Percentiles rank a stretch among this genome's conserved stretches.
phyloP scores from a whole-genome alignment of 768 basidiomycete species.

The Leccinum subgranulosum region DNA sequence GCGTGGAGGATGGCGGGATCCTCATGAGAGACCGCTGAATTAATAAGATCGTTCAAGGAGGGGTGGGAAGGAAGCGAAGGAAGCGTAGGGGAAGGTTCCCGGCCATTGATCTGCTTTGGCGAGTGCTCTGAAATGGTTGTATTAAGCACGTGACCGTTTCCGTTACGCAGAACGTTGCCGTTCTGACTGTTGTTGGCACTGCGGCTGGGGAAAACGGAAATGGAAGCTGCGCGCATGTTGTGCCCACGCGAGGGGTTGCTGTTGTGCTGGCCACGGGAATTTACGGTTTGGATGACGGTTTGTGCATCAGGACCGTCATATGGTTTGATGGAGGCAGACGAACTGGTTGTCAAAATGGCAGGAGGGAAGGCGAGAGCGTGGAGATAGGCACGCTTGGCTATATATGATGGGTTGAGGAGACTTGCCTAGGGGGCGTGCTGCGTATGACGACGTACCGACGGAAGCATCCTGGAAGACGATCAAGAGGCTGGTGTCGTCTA shows the following conservation, averaged over 20 bases:
- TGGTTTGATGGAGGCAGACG: constrained; percentile 69
- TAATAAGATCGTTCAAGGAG: constrained; percentile 81
- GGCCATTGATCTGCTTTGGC: constrained; percentile 38
- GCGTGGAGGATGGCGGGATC: constrained; percentile 67
- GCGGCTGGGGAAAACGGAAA: constrained; percentile 61
- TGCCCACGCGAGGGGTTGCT: constrained; percentile 67
- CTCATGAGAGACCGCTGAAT: constrained; percentile 53
- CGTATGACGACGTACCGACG: constrained; percentile 62
- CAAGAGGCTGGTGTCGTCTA: constrained; percentile 91
- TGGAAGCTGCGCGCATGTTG: constrained; percentile 64
- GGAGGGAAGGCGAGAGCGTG: constrained; percentile 83
- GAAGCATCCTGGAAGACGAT: constrained; percentile 92
- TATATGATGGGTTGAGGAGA: neutral
- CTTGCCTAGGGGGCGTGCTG: neutral
- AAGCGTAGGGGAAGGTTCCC: constrained; percentile 80
- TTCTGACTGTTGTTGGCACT: constrained; percentile 38
- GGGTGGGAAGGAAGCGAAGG: constrained; percentile 80
- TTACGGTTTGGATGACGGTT: constrained; percentile 76
- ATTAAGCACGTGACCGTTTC: constrained; percentile 37
- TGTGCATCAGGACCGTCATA: constrained; percentile 96
- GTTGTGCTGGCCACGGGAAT: constrained; percentile 63
- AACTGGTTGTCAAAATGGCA: constrained; percentile 54
- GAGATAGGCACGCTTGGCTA: constrained; percentile 57
- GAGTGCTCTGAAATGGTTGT: constrained; percentile 51
- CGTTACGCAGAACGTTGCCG: constrained; percentile 27